These are phyloP conservation scores for Phytophthora macrochlamydospora DNA, from an alignment of 352 stramenopile genomes.

Conservation along the genomic window DNA sequence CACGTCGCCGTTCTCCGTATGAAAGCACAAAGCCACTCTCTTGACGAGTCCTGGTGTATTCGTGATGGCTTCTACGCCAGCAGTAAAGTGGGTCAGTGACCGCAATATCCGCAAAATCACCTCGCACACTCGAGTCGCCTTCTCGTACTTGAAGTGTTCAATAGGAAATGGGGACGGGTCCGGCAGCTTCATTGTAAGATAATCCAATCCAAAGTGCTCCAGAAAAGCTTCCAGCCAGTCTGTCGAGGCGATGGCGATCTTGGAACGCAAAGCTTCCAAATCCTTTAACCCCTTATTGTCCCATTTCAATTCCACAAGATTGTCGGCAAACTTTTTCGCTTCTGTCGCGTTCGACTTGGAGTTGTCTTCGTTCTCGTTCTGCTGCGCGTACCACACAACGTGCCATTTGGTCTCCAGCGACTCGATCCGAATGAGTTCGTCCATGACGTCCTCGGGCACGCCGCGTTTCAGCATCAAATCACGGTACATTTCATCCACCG, in stretches of 20 bases:
- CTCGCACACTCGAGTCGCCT: constrained; percentile 76
- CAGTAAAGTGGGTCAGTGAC: constrained; percentile 80
- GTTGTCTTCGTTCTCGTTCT: constrained; percentile 80
- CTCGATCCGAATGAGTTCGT: constrained; percentile 85
- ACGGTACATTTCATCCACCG: constrained; percentile 88
- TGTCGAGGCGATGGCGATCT: constrained; percentile 69
- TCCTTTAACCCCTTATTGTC: constrained; percentile 82
- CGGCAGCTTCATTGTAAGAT: constrained; percentile 86
- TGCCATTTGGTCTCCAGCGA: constrained; percentile 88
- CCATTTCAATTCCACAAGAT: constrained; percentile 83
- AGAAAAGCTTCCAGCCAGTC: constrained; percentile 86
- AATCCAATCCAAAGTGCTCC: constrained; percentile 77
- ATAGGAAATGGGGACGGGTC: constrained; percentile 83
- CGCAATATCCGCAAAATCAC: constrained; percentile 78
- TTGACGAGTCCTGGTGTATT: constrained; percentile 84
- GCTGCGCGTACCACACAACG: constrained; percentile 83
- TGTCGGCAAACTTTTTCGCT: constrained; percentile 72
- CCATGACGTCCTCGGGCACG: constrained; percentile 84
- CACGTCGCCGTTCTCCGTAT: constrained; percentile 82
- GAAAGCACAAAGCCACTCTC: constrained; percentile 80
- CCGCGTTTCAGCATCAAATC: constrained; percentile 79
- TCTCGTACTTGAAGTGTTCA: constrained; percentile 81
- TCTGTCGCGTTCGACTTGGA: constrained; percentile 59
- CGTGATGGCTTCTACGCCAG: constrained; percentile 81
- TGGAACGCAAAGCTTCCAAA: constrained; percentile 68